Base-by-base conservation (phyloP, 75 land plant species). In the Pinus tabuliformis region DNA sequence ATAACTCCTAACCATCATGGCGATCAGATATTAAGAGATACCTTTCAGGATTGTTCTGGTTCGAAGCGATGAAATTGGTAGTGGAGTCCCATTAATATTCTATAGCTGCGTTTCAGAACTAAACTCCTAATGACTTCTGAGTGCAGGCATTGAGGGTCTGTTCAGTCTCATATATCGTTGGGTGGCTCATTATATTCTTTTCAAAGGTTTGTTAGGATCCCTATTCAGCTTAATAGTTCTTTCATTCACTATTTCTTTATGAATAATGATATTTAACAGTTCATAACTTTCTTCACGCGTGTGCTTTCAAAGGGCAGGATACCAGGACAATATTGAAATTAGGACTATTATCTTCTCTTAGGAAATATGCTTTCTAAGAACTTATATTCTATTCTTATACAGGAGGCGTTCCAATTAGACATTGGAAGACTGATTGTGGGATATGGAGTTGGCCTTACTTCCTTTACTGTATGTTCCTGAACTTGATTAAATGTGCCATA, bases 401-500 rank as follows among this genome's bases (percentile, higher is more conserved):
- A 92, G 95, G 83, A 5, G 76, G 70, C 79, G 59, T 80, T 82
- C 81, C 28, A 45, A 62, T 81, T 92, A 36, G 86, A 88, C 70
- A n/a, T 81, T 73, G 95, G 92, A 81, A 88, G 95, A 59, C 66
- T 88, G 15, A 62, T 79, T 22, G 73, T 83, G 17, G 95, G 93
- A 62, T 80, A 57, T 76, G 95, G 95, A 61, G 89, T 83, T 54
- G 95, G 92, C 13, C 75, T 90, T 68, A 72, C 89, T 62, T 90
- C 91, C 22, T 92, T 84, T 77, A 88, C 88, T 49, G 95, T 92
- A 86, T 78, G 70, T 59, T 6, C 49, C 8, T 45, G 49, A 45
- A 45, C 20, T 45, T 57, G 20, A 59, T 18, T 59, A 59, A 20
- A 59, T 59, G n/a, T 59, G 56, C 39, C 21, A 3, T n/a, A 12